phyloP scores from a whole-genome alignment of 2,329 filamentous ascomycete species.

The Trichoderma sp. region DNA sequence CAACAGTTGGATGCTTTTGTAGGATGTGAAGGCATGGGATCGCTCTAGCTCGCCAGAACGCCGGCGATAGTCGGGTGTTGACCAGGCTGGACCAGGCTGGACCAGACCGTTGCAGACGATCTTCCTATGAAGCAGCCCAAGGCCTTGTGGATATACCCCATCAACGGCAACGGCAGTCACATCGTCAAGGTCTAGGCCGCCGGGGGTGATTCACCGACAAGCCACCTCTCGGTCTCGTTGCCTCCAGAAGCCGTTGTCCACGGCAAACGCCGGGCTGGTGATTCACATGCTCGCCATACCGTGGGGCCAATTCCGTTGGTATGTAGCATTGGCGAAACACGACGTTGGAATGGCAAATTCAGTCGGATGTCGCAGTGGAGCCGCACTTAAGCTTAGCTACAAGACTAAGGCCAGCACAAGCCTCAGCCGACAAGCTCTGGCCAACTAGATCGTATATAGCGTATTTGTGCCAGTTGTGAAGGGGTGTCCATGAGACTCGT shows the following conservation, averaged over 20 bases:
- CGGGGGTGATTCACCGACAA: not conserved
- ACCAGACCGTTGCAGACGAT: constrained; percentile 4
- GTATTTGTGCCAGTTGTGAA: not conserved
- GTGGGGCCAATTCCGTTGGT: not conserved
- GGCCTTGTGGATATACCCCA: not conserved
- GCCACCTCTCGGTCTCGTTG: not conserved
- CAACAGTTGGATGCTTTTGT: not conserved
- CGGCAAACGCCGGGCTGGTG: not conserved
- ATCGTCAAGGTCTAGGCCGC: not conserved
- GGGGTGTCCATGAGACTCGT: not conserved
- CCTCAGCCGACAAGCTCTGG: constrained; percentile 2
- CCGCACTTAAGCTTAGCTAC: constrained; percentile 15
- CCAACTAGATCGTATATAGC: constrained; percentile 11
- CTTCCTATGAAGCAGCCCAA: not conserved
- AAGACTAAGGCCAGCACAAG: constrained; percentile 3
- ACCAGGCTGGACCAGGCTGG: not conserved
- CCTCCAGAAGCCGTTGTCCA: not conserved
- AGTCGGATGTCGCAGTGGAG: constrained; percentile 12
- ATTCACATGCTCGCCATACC: not conserved
- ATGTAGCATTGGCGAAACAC: not conserved
- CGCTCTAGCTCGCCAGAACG: not conserved
- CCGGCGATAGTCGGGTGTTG: not conserved
- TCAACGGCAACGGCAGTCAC: not conserved
- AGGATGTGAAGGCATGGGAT: constrained; percentile 1
- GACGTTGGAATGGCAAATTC: not conserved